Percentiles rank a stretch among this genome's conserved stretches.
Evolutionary conservation across 352 stramenopile species (phyloP).

Genomic region (Globisporangium radiosum): DNA sequence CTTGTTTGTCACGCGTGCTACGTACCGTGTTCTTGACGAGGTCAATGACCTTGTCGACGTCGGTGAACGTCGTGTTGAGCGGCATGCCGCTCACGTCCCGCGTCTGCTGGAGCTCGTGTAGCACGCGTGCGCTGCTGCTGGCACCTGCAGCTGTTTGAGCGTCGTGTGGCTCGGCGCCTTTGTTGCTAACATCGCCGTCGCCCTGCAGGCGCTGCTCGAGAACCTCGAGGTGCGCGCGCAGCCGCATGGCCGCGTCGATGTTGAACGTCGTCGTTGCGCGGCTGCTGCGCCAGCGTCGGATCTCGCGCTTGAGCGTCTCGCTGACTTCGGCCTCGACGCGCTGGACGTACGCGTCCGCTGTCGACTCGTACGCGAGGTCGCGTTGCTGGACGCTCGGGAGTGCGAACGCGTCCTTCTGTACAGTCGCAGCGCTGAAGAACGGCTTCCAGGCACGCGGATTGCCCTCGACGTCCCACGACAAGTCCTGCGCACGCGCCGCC

Average conservation of each 20-base stretch:
- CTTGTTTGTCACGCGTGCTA: background rate
- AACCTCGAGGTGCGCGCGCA: conserved; percentile 60
- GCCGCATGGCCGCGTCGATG: conserved; percentile 71
- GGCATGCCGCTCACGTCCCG: conserved; percentile 74
- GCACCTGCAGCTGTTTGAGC: no score
- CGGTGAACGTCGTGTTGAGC: conserved; percentile 86
- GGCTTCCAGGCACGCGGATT: conserved; percentile 83
- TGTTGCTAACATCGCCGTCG: background rate
- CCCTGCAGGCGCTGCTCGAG: conserved; percentile 43
- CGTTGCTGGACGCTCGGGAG: conserved; percentile 48
- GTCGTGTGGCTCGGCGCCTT: no score
- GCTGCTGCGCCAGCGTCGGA: conserved; percentile 86
- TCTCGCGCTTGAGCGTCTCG: conserved; percentile 76
- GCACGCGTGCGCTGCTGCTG: conserved; percentile 4
- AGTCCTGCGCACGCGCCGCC: conserved; percentile 29
- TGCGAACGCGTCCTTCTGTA: conserved; percentile 17
- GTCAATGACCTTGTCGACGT: conserved; percentile 70
- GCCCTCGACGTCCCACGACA: conserved; percentile 80
- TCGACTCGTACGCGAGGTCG: conserved; percentile 54
- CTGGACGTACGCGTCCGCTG: conserved; percentile 43
- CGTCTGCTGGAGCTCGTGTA: conserved; percentile 29
- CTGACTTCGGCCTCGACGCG: conserved; percentile 74
- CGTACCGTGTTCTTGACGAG: conserved; percentile 81
- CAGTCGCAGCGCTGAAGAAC: conserved; percentile 44
- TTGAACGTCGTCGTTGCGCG: conserved; percentile 85